phyloP scores from a whole-genome alignment of 139 green algal genomes.

The Desmodesmus armatus region DNA sequence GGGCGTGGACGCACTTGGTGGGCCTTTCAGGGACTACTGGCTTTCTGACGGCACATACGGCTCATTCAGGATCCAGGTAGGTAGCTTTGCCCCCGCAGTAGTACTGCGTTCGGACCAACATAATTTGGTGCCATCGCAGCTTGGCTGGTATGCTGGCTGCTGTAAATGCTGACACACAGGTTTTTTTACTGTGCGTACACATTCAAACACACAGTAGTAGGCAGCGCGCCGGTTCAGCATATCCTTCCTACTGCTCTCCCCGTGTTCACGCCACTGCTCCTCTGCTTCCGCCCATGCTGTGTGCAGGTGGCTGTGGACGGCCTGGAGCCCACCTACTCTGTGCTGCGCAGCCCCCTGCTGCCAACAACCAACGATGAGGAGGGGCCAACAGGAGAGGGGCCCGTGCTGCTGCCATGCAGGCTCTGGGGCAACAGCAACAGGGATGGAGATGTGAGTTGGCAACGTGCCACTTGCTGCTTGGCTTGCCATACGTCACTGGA shows the following conservation, averaged over 20 bases:
- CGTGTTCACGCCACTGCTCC: too few species aligned
- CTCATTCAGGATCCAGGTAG: not conserved
- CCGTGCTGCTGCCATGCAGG: slow-evolving; percentile 46
- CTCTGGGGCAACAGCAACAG: slow-evolving; percentile 84
- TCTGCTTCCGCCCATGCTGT: too few species aligned
- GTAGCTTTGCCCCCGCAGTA: not conserved
- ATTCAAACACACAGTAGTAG: too few species aligned
- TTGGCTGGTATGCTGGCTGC: not conserved
- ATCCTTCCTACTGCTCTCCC: too few species aligned
- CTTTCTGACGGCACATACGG: slow-evolving; percentile 78
- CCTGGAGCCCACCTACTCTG: slow-evolving; percentile 45
- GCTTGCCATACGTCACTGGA: too few species aligned
- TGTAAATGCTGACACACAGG: too few species aligned
- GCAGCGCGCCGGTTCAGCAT: too few species aligned
- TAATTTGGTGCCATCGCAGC: not conserved
- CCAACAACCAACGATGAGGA: not conserved
- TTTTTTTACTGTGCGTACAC: too few species aligned
- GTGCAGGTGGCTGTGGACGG: slow-evolving; percentile 61
- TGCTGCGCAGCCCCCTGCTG: slow-evolving; percentile 49
- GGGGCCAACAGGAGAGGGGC: too few species aligned
- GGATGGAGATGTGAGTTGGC: slow-evolving; percentile 76
- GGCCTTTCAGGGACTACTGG: slow-evolving; percentile 51
- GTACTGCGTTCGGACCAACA: not conserved
- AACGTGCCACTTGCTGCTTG: too few species aligned
- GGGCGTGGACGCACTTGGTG: not conserved